These are phyloP conservation scores for Fusarium sp. DNA, from an alignment of 2,329 filamentous ascomycete species.

Conservation along the genomic window DNA sequence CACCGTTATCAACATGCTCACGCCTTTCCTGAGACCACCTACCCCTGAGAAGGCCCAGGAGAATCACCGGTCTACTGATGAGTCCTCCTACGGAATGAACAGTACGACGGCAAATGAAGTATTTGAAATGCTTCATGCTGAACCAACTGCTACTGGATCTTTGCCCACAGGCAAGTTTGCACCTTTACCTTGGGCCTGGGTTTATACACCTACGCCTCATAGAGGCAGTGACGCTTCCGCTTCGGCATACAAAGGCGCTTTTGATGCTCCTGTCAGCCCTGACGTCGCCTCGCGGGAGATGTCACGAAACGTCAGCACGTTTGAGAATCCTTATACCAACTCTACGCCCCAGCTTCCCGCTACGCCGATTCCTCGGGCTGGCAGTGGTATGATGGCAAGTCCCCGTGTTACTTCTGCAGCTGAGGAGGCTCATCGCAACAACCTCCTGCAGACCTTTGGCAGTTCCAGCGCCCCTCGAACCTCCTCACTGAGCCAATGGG, in stretches of 20 bases:
- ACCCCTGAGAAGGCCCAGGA: slow-evolving; percentile 55
- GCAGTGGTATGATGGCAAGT: slow-evolving; percentile 37
- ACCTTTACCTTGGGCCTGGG: slow-evolving; percentile 65
- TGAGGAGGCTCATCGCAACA: slow-evolving; percentile 52
- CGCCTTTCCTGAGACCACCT: slow-evolving; percentile 61
- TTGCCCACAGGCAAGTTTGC: slow-evolving; percentile 51
- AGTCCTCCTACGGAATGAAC: slow-evolving; percentile 68
- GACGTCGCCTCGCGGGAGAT: slow-evolving; percentile 40
- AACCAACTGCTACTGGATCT: slow-evolving; percentile 49
- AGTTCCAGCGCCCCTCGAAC: slow-evolving; percentile 46
- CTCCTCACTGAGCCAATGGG: slow-evolving; percentile 51
- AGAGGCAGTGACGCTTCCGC: slow-evolving; percentile 36
- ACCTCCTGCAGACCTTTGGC: slow-evolving; percentile 53
- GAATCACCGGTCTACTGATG: slow-evolving; percentile 50
- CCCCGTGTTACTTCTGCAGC: slow-evolving; percentile 37
- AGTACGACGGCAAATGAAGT: slow-evolving; percentile 63
- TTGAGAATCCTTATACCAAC: slow-evolving; percentile 53
- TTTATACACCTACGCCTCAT: slow-evolving; percentile 55
- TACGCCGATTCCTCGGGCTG: slow-evolving; percentile 18
- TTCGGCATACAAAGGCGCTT: slow-evolving; percentile 45
- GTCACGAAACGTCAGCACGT: slow-evolving; percentile 18
- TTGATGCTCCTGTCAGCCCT: slow-evolving; percentile 45
- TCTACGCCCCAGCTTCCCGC: slow-evolving; percentile 41
- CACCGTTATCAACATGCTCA: slow-evolving; percentile 62
- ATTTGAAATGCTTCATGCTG: slow-evolving; percentile 57